Evolutionary conservation across 768 basidiomycete species (phyloP), one percentile per base, ranked within the genome.

Genomic region (Panaeolus cyanescens): DNA sequence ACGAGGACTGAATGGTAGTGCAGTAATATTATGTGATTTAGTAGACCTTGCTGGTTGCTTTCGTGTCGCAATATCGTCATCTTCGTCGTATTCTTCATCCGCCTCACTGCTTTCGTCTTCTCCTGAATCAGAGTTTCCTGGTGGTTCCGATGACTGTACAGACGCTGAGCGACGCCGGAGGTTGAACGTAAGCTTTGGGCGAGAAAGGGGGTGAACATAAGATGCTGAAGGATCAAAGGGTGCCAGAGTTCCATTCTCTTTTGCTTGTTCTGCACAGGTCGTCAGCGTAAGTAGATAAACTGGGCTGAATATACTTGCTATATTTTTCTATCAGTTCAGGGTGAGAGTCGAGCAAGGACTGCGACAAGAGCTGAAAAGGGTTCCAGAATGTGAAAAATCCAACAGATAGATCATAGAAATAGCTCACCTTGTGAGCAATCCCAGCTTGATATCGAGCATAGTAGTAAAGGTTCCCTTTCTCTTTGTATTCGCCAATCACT

Each of bases 1-100:
- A 69, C 72, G 82, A 0, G 91, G 89, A 66, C 88, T 91, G 72
- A 88, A 91, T 6, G 88, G 89, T 33, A 90, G 80, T 34, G 70
- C 60, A 36, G 64, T 68, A 55, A 62, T 54, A 13, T 59, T 64
- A 5, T 45, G 54, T 25, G 62, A 45, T 20, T 70, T 68, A 22
- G 64, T 61, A 13, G 34, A 36, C 32, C 69, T 45, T 10, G 33
- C 17, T 22, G 65, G 65, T 32, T 62, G 61, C 22, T 56, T 61
- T 57, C 62, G 40, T 60, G 68, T 65, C 65, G 59, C 63, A 65
- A 32, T n/a, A n/a, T 60, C 69, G 60, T 64, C 63, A 31, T 60
- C 66, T 53, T 62, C 74, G 32, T 65, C 69, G 60, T 54, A 62
- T 28, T 66, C 63, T 30, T 65, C 63, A 25, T 58, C 65, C 58